A percentile compares a stretch with the other conserved stretches of the same genome.
Conservation (phyloP, 164 flowering plant species). For the Hamamelis virginiana region DNA sequence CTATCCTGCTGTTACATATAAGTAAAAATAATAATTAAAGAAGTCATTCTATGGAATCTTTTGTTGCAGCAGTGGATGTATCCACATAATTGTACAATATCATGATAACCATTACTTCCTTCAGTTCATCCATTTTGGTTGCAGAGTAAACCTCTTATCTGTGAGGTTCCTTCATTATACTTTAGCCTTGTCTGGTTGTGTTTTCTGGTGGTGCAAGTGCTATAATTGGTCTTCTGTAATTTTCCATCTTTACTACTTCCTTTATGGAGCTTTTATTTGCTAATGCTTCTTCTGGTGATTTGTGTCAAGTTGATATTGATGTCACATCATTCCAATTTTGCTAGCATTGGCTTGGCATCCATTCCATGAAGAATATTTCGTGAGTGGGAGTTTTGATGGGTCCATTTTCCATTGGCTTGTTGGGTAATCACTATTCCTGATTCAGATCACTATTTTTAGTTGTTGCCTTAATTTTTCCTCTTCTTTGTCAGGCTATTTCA, state of each 20-base stretch:
- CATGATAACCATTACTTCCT: too few relatives aligned
- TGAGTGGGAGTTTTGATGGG: conserved; percentile 97
- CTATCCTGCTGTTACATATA: neutral
- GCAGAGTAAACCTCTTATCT: neutral
- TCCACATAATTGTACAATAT: neutral
- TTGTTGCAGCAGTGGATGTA: neutral
- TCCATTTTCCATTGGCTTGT: conserved; percentile 99
- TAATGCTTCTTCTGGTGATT: neutral
- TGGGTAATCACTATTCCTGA: conserved; percentile 54
- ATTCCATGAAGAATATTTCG: conserved; percentile 97
- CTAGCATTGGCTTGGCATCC: conserved; percentile 99
- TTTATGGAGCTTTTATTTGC: neutral
- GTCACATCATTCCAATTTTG: conserved; percentile 9
- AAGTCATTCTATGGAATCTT: neutral
- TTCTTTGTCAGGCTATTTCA: too few relatives aligned
- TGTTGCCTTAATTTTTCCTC: too few relatives aligned
- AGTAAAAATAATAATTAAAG: neutral
- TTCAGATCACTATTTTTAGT: neutral
- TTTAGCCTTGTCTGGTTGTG: neutral
- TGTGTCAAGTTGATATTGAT: neutral
- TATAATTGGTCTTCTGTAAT: neutral
- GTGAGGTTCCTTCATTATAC: neutral
- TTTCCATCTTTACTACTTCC: neutral
- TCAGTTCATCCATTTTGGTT: too few relatives aligned
- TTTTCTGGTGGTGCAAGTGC: neutral